Percentiles rank a stretch among this genome's conserved stretches.
phyloP scores from a whole-genome alignment of 75 land plant species.

The Gnetum montanum region DNA sequence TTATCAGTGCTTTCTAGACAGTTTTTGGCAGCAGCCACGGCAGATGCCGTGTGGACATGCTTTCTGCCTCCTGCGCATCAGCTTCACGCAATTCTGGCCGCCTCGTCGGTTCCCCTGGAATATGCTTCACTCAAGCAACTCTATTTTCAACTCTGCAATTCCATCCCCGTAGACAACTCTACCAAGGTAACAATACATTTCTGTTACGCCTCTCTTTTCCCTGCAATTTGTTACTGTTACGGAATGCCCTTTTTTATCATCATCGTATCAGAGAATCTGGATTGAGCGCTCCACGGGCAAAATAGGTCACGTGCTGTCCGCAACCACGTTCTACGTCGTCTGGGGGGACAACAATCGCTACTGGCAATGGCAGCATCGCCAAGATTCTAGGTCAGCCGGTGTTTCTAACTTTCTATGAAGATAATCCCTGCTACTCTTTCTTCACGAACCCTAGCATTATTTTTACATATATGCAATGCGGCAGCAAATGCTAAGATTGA shows the following conservation, averaged over 20 bases:
- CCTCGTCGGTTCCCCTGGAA: conserved; percentile 11
- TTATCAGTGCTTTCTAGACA: background rate
- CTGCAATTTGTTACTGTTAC: background rate
- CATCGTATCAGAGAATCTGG: background rate
- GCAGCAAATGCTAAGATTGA: too few species aligned
- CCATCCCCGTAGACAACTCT: conserved; percentile 29
- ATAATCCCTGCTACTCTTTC: background rate
- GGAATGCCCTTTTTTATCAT: background rate
- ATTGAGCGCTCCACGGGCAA: background rate
- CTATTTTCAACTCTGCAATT: conserved; percentile 20
- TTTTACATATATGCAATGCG: background rate
- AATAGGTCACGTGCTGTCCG: background rate
- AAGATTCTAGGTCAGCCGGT: background rate
- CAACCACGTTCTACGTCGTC: background rate
- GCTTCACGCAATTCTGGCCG: conserved; percentile 13
- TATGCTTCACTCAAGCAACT: conserved; percentile 31
- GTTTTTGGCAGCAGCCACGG: background rate
- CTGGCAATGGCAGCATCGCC: background rate
- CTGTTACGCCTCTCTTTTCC: background rate
- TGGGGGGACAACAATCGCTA: background rate
- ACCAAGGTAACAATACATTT: background rate
- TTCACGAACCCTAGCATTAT: background rate
- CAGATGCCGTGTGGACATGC: conserved; percentile 28
- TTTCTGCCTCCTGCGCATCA: conserved; percentile 37
- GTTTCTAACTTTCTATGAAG: background rate